Base-by-base conservation (phyloP, 257 asterid species). In the Gardenia jasminoides region DNA sequence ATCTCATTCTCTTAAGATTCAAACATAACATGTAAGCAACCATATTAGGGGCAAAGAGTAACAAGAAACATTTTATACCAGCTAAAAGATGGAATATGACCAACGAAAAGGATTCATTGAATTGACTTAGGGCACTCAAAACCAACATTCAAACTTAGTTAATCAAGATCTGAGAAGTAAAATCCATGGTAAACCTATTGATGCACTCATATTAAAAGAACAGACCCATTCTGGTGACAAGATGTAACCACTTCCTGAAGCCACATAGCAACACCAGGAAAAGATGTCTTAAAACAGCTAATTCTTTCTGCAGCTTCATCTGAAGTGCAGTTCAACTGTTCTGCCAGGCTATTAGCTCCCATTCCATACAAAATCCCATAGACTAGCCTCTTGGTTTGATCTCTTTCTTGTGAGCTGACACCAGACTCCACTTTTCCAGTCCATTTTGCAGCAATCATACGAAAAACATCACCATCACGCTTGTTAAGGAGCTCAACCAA, bases 391-490 rank as follows among this genome's bases (percentile, higher is more conserved):
- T 95, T 95, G 16, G 98, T 90, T 80, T 89, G 97, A 81, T 95
- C 93, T 82, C 99, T 88, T 84, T 95, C 99, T 79, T 89, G 90
- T 75, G 88, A 79, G 82, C 86, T 92, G 83, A 95, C 97, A 83
- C 39, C 36, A 66, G 92, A 89, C 89, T 88, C 93, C 44, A 76
- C 83, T 84, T 90, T 95, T 81, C 86, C 89, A 12, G 87, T 83
- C 99, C 99, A 95, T 82, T 88, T 90, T 19, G 99, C 94, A n/a
- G 98, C 96, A 87, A 95, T 90, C 97, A 92, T 86, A 76, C 91
- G 89, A 82, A 95, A 95, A 80, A 91, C 92, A 87, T 95, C 99
- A 77, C 86, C 88, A 79, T 88, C 86, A 66, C 93, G 96, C 79
- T 83, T 78, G 67, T 86, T 85, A 74, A 95, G 90, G 76, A 93